Base-by-base conservation (phyloP, 306 rosid species). In the Malus asiatica region DNA sequence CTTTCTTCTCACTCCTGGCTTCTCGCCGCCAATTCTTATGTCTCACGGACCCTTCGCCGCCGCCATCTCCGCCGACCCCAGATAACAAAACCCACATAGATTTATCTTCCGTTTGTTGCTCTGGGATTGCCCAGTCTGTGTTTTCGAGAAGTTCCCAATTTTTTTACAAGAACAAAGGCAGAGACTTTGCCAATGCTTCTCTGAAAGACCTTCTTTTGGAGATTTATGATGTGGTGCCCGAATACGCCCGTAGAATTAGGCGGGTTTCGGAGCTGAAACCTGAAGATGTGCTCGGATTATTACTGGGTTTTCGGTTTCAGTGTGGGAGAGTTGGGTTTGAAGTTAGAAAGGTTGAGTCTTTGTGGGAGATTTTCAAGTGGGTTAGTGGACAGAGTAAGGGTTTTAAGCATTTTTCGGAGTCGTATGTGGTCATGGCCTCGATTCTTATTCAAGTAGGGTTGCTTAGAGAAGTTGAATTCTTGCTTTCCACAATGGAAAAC, bases 301-400 rank as follows among this genome's bases (percentile, higher is more conserved):
- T 95, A 57, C 71, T 81, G 63, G 90, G 85, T 79, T 85, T 85
- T 83, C 88, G 82, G 58, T 86, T 86, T 38, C 76, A 79, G 72
- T 78, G 83, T 22, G 76, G 59, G 72, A 64, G 40, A 33, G 77
- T 40, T 75, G 90, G 81, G 6, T 8, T 82, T 84, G 73, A 23
- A 13, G 73, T 82, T 68, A 82, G 86, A 60, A 95, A 92, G 81
- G 89, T 95, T 64, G 84, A 76, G 73, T 77, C 85, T 82, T 80
- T 92, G 80, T 90, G 90, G 89, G 72, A 77, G 29, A 82, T 95
- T 84, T 90, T 90, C 86, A 90, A 83, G 75, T 77, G 86, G 82
- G 88, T 77, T 74, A 63, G 55, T 55, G 86, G 57, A 51, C 80
- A 71, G 48, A 77, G 70, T 72, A 12, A 42, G 76, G 71, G 62